Percentiles rank a stretch among this genome's conserved stretches.
Conservation (phyloP, 257 asterid genomes). For the Penstemon davidsonii region DNA sequence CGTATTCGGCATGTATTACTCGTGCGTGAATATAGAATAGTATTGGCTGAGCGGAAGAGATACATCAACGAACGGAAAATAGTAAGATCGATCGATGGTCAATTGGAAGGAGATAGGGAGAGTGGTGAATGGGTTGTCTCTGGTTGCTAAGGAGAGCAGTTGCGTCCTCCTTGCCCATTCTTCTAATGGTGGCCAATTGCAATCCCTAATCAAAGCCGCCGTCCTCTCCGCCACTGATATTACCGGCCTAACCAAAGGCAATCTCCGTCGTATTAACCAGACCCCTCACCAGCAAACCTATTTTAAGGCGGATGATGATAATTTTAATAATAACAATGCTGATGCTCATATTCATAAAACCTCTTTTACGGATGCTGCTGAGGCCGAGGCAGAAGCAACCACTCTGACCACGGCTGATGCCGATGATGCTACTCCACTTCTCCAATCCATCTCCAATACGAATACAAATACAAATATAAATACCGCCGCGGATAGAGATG, state of each 20-base stretch:
- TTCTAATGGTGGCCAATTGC: conserved; percentile 30
- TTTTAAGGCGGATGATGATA: neutral
- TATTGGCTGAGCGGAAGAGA: no score
- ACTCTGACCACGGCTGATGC: conserved; percentile 7
- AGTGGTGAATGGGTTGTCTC: conserved; percentile 62
- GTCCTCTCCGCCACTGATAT: conserved; percentile 71
- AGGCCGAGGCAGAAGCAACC: neutral
- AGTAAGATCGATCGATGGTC: conserved; percentile 33
- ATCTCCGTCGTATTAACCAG: conserved; percentile 39
- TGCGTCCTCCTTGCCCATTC: neutral
- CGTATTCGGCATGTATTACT: no score
- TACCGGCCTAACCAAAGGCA: conserved; percentile 78
- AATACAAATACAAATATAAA: neutral
- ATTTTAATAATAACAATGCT: neutral
- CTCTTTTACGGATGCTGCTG: conserved; percentile 33
- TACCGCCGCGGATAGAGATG: neutral
- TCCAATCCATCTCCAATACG: neutral
- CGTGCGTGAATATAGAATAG: no score
- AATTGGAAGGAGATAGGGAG: conserved; percentile 56
- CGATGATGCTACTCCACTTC: neutral
- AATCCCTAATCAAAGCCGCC: conserved; percentile 48
- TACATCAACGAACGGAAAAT: no score
- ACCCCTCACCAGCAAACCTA: neutral
- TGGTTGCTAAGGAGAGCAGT: conserved; percentile 72
- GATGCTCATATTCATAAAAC: conserved; percentile 11